Conservation (phyloP, 352 stramenopile species). For the Phytophthora capsici region DNA sequence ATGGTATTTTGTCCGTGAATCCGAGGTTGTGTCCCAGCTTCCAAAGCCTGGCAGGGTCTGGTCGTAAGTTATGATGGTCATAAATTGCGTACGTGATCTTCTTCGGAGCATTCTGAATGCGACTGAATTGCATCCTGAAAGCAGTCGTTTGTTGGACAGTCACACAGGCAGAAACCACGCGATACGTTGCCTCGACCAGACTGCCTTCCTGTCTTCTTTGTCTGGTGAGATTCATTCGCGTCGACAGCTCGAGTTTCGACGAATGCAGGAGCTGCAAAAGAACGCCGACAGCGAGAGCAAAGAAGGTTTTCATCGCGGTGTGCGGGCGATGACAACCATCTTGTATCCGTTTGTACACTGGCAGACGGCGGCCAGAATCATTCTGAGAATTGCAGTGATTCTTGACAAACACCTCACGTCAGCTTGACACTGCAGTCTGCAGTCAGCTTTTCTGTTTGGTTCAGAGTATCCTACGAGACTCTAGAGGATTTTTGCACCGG, state of each 20-base stretch:
- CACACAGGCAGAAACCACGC: background rate
- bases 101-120: background rate
- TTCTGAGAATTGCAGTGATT: background rate
- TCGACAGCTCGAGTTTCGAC: background rate
- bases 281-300: background rate
- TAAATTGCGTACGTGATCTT: slow-evolving; percentile 19
- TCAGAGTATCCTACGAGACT: slow-evolving; percentile 19
- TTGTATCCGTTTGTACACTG: slow-evolving; percentile 1
- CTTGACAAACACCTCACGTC: background rate
- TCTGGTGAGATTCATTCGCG: background rate
- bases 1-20: too few species aligned
- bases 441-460: background rate
- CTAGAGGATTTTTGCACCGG: too few species aligned
- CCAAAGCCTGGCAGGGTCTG: slow-evolving; percentile 19
- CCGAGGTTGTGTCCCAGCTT: slow-evolving; percentile 24
- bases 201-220: background rate
- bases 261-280: background rate
- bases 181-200: background rate
- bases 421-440: background rate
- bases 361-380: background rate
- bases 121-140: slow-evolving; percentile 25
- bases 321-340: background rate
- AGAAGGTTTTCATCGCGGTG: background rate
- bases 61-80: slow-evolving; percentile 20
- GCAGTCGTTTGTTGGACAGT: background rate